Evolutionary conservation across 2,329 filamentous ascomycete species (phyloP), one percentile per base, ranked within the genome.

Genomic region (Onygenales sp.): DNA sequence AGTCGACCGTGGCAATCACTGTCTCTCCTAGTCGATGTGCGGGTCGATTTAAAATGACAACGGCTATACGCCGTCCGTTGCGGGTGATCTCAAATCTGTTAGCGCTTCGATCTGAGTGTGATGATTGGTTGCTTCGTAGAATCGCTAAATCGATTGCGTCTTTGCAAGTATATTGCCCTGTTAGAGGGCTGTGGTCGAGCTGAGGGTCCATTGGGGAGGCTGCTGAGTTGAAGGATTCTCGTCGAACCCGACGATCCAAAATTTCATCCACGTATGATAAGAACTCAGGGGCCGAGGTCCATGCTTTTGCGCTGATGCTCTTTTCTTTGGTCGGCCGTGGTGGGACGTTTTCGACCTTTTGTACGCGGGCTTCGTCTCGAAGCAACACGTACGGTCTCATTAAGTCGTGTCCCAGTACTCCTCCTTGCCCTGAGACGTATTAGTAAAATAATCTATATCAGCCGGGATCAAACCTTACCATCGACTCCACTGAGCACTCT

Each of bases 41-140:
- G 0, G 93, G 89, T 8, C 93, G 84, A 5, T 91, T 87, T 35
- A 98, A 79, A 71, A 91, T 90, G 53, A 98, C 82, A 5, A 94
- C 89, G 2, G 88, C 92, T 10, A 98, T 91, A n/a, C 85, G 85
- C 53, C 85, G 84, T n/a, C 91, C 91, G 63, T 90, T 91, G 11
- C 92, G 86, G 10, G 92, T 86, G 66, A 98, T 97, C 66, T 95
- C 91, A 67, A 97, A 98, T 41, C 90, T 84, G 63, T 95, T 96
- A n/a, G 86, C 82, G 64, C 87, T 91, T 61, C 89, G 85, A 38
- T 85, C 83, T n/a, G 82, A 80, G 44, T 82, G 78, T 2, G 76
- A 76, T 0, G 82, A 78, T 60, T 85, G 73, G 60, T 89, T 89
- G 65, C 89, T 90, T 59, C 89, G 84, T 51, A 96, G 77, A 55